Base-by-base conservation (phyloP, 805 yeast species). In the Ogataea methanolica region DNA sequence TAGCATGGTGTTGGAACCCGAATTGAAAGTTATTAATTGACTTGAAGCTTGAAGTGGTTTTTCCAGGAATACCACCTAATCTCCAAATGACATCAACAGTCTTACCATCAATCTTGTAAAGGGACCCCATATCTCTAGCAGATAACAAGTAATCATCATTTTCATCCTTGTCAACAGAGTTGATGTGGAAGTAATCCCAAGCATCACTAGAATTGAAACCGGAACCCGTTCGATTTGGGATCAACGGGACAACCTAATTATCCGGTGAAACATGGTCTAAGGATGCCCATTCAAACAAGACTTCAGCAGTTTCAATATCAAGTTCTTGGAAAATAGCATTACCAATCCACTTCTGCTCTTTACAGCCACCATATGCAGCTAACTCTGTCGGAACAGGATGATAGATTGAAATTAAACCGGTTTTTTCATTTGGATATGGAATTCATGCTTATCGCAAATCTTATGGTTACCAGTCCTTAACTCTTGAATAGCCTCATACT, bases 151-250 rank as follows among this genome's bases (percentile, higher is more conserved):
- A 68, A 47, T 66, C 64, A 12, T 71, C 68, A 39, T 61, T 45
- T 16, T 50, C 60, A 50, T 67, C 69, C 47, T 68, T 69, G 46
- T 68, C 72, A 34, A 68, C 68, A 1, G 72, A 68, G 45, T 69
- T 69, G 47, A 68, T 65, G 50, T 69, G 72, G 60, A 68, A 68
- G 45, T 65, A 68, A 51, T 68, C 72, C 71, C 71, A 69, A 9
- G 73, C 72, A 50, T 58, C 63, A 45, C 62, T 54, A 8, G 67
- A 62, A 36, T 61, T 61, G 43, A 45, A 57, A 2, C 71, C 72
- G n/a, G 58, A 50, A 16, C 71, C 72, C 11, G 68, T 69, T n/a
- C 55, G 58, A 4, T 65, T 69, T 22, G 59, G 54, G n/a, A 56
- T 58, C 16, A 66, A 42, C 2, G 66, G 60, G 8, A 68, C 47